Evolutionary conservation across 768 basidiomycete genomes (phyloP).

Genomic region (Suillus subluteus): DNA sequence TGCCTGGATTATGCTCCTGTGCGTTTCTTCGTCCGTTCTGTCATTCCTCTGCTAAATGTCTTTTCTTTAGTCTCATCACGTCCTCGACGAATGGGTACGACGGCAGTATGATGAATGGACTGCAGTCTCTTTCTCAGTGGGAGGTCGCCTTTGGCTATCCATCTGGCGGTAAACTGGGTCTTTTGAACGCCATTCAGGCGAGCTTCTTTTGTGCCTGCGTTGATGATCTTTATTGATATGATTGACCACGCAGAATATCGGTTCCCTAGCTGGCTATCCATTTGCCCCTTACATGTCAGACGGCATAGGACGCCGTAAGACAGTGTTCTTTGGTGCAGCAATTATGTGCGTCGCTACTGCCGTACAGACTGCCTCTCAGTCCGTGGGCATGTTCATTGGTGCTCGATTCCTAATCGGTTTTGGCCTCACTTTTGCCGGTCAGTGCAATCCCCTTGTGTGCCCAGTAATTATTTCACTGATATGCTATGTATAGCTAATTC

Average conservation of each 20-base stretch:
- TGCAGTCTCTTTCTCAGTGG: conserved; percentile 73
- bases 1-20: conserved; percentile 72
- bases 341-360: conserved; percentile 73
- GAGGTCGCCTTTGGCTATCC: conserved; percentile 61
- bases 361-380: conserved; percentile 72
- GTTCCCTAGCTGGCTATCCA: conserved; percentile 66
- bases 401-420: conserved; percentile 81
- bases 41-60: conserved; percentile 9
- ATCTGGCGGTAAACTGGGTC: conserved; percentile 57
- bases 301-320: conserved; percentile 65
- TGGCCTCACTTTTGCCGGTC: conserved; percentile 71
- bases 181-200: conserved; percentile 78
- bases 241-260: conserved; percentile 57
- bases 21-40: conserved; percentile 23
- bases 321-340: conserved; percentile 69
- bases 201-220: conserved; percentile 9
- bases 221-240: not conserved
- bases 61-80: conserved; percentile 59
- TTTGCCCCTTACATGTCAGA: conserved; percentile 76
- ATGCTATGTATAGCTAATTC: conserved; percentile 52
- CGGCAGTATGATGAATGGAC: conserved; percentile 80
- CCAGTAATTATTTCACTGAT: conserved; percentile 7
- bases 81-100: conserved; percentile 80
- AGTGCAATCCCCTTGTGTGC: conserved; percentile 19
- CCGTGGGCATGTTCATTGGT: conserved; percentile 79